Conservation (phyloP, 129 eudicot genomes). For the Heracleum sosnowskyi region DNA sequence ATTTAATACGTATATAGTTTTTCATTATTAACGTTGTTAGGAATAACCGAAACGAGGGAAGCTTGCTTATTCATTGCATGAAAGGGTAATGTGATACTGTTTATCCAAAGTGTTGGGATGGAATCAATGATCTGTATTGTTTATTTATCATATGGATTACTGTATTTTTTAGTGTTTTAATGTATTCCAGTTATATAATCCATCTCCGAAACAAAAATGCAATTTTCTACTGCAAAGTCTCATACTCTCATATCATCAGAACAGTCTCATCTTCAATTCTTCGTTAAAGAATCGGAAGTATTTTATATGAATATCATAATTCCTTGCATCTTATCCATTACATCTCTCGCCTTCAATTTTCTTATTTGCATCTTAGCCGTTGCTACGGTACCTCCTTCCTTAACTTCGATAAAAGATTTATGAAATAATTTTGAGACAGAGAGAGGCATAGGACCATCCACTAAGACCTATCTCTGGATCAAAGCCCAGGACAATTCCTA, state of each 20-base stretch:
- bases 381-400: slow-evolving; percentile 30
- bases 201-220: not conserved
- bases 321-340: not conserved
- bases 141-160: not conserved
- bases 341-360: not conserved
- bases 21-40: not conserved
- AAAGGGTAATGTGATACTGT: not conserved
- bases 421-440: slow-evolving; percentile 20
- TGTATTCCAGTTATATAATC: not conserved
- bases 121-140: not conserved
- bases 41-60: not conserved
- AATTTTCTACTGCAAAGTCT: not conserved
- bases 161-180: no score
- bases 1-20: no score
- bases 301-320: not conserved
- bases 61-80: not conserved
- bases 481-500: not conserved
- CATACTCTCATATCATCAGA: not conserved
- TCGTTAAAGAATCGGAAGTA: not conserved
- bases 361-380: not conserved
- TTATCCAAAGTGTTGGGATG: not conserved
- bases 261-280: not conserved
- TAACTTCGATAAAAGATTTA: slow-evolving; percentile 24
- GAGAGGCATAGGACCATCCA: slow-evolving; percentile 18
- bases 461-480: slow-evolving; percentile 10